Percentiles rank a stretch among this genome's conserved stretches.
These are phyloP conservation scores for Volvox reticuliferus DNA, from an alignment of 139 green algal species.

Conservation along the genomic window DNA sequence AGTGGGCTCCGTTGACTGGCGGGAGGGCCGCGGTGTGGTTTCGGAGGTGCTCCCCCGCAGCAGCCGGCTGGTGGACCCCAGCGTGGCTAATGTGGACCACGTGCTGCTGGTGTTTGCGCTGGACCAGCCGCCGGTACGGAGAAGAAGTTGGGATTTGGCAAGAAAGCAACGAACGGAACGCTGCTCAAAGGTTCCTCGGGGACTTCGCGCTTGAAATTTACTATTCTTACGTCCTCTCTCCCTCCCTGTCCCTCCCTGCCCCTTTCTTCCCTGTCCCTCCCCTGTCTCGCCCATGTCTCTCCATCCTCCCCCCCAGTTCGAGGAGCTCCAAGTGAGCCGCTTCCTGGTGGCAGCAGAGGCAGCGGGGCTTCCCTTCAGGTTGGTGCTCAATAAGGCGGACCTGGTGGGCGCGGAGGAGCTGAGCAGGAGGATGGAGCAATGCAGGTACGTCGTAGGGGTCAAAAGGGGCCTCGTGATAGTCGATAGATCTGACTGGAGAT, in stretches of 20 bases:
- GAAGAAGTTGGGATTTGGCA: too few relatives aligned
- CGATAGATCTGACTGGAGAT: too few relatives aligned
- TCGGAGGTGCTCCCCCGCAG: constrained; percentile 77
- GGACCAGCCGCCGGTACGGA: constrained; percentile 71
- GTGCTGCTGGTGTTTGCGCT: constrained; percentile 92
- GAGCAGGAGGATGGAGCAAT: constrained; percentile 46
- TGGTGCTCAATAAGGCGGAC: constrained; percentile 97
- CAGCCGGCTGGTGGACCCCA: constrained; percentile 82
- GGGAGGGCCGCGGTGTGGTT: constrained; percentile 71
- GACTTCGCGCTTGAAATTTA: too few relatives aligned
- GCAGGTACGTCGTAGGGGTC: constrained; percentile 18
- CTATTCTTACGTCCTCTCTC: neutral
- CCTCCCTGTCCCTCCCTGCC: neutral
- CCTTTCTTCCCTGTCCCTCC: neutral
- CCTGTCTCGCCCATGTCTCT: neutral
- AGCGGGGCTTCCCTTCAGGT: constrained; percentile 80
- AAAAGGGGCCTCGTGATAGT: too few relatives aligned
- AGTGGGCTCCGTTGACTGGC: constrained; percentile 88
- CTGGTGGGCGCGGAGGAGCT: constrained; percentile 70
- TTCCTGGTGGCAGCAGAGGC: constrained; percentile 92
- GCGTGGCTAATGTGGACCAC: constrained; percentile 95
- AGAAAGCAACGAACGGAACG: too few relatives aligned
- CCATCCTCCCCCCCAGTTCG: constrained; percentile 67
- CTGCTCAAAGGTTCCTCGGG: neutral
- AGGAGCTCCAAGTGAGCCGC: constrained; percentile 80